phyloP scores from a whole-genome alignment of 768 basidiomycete species.

The Scleroderma citrinum region DNA sequence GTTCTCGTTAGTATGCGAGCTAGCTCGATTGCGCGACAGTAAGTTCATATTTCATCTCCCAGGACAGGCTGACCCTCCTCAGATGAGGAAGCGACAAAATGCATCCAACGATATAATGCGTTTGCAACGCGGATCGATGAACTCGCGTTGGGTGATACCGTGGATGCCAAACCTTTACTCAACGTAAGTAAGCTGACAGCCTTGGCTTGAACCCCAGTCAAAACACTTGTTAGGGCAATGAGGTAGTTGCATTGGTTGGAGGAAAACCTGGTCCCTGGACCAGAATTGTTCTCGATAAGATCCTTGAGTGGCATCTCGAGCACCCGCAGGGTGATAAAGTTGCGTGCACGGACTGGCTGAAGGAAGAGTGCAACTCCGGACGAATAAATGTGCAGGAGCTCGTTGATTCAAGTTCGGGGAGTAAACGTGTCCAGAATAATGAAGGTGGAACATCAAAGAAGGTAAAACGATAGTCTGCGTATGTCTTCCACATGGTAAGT shows the following conservation, averaged over 20 bases:
- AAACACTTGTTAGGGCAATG: conserved; percentile 52
- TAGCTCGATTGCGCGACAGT: conserved; percentile 49
- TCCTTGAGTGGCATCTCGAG: conserved; percentile 84
- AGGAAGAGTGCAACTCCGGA: conserved; percentile 45
- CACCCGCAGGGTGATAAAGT: conserved; percentile 62
- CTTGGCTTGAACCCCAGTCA: neutral
- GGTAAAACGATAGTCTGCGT: conserved; percentile 19
- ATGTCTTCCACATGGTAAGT: neutral
- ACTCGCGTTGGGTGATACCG: conserved; percentile 50
- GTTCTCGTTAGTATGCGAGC: conserved; percentile 71
- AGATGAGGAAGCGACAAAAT: conserved; percentile 41
- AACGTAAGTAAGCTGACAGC: conserved; percentile 49
- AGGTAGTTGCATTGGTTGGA: conserved; percentile 50
- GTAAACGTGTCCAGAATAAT: conserved; percentile 21
- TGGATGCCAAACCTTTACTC: conserved; percentile 69
- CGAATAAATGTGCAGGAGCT: conserved; percentile 32
- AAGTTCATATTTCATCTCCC: conserved; percentile 5
- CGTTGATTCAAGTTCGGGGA: conserved; percentile 10
- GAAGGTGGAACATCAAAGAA: conserved; percentile 24
- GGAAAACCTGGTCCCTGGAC: conserved; percentile 69
- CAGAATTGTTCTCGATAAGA: conserved; percentile 50
- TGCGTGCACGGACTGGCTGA: conserved; percentile 67
- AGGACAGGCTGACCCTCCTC: conserved; percentile 5
- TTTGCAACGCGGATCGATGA: conserved; percentile 58
- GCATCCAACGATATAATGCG: conserved; percentile 58